Conservation (phyloP, 2,329 filamentous ascomycete genomes). For the Eutypella sp. region DNA sequence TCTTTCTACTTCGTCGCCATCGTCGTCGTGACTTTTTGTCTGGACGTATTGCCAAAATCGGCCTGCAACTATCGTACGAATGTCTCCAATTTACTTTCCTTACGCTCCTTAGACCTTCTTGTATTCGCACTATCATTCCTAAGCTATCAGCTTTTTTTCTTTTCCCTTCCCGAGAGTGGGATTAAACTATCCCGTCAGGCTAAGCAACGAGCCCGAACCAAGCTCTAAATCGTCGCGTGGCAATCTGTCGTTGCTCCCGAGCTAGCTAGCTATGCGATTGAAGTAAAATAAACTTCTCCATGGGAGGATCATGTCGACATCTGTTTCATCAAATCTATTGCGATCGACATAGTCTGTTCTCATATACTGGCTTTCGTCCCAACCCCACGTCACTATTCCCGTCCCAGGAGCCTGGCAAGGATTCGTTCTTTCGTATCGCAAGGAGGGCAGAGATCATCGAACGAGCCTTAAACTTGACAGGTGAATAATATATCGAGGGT, state of each 20-base stretch:
- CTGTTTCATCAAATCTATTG: conserved; percentile 12
- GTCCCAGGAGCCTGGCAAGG: conserved; percentile 10
- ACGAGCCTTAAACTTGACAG: background rate
- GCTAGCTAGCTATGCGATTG: conserved; percentile 7
- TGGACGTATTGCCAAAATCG: background rate
- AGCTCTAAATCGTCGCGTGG: background rate
- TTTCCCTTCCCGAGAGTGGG: background rate
- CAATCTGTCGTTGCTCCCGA: background rate
- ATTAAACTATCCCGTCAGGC: background rate
- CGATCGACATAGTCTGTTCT: conserved; percentile 19
- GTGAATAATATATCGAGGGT: background rate
- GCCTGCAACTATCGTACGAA: background rate
- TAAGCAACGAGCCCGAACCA: background rate
- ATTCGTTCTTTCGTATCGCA: conserved; percentile 2
- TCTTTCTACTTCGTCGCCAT: too few relatives aligned
- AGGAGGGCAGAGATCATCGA: background rate
- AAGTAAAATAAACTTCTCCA: conserved; percentile 1
- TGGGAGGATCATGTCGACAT: conserved; percentile 2
- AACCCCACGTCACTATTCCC: conserved; percentile 16
- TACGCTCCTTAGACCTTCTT: background rate
- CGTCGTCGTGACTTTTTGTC: background rate
- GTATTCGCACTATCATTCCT: background rate
- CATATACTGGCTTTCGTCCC: conserved; percentile 11
- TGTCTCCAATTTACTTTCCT: background rate
- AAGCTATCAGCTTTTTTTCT: background rate